These are phyloP conservation scores for Cytospora mali DNA, from an alignment of 2,329 filamentous ascomycete genomes.

Conservation along the genomic window DNA sequence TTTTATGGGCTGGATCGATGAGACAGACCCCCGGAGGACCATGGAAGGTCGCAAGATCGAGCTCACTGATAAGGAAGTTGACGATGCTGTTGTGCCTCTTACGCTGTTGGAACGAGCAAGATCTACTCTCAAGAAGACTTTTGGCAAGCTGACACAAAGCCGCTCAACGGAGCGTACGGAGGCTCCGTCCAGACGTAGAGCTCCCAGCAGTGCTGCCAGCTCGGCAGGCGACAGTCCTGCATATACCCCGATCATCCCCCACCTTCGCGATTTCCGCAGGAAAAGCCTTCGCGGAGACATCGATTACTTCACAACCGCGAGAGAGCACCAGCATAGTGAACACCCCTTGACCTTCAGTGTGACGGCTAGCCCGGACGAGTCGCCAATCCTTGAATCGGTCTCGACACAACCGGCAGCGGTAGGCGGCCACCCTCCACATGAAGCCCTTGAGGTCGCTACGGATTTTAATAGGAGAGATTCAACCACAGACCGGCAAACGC, in stretches of 20 bases:
- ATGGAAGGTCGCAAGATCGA: constrained; percentile 84
- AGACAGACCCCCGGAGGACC: constrained; percentile 81
- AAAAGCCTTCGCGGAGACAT: constrained; percentile 54
- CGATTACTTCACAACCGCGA: constrained; percentile 54
- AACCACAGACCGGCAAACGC: constrained; percentile 36
- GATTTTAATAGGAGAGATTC: constrained; percentile 44
- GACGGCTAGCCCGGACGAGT: constrained; percentile 66
- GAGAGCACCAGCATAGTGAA: constrained; percentile 52
- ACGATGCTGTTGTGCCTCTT: constrained; percentile 85
- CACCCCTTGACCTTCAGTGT: constrained; percentile 78
- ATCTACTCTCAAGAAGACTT: constrained; percentile 72
- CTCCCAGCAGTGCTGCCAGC: constrained; percentile 65
- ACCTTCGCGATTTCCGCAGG: constrained; percentile 57
- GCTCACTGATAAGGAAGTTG: constrained; percentile 88
- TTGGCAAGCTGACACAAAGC: constrained; percentile 65
- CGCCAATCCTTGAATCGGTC: constrained; percentile 38
- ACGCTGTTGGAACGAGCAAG: constrained; percentile 83
- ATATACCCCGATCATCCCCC: constrained; percentile 51
- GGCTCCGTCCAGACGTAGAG: constrained; percentile 55
- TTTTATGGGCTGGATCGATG: constrained; percentile 82
- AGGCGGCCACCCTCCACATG: constrained; percentile 40
- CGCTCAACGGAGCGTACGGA: constrained; percentile 58
- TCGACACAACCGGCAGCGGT: constrained; percentile 44
- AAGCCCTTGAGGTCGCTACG: constrained; percentile 39
- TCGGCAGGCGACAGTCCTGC: constrained; percentile 60